Evolutionary conservation across 768 basidiomycete genomes (phyloP).

Genomic region (Rhodotorula babjevae): DNA sequence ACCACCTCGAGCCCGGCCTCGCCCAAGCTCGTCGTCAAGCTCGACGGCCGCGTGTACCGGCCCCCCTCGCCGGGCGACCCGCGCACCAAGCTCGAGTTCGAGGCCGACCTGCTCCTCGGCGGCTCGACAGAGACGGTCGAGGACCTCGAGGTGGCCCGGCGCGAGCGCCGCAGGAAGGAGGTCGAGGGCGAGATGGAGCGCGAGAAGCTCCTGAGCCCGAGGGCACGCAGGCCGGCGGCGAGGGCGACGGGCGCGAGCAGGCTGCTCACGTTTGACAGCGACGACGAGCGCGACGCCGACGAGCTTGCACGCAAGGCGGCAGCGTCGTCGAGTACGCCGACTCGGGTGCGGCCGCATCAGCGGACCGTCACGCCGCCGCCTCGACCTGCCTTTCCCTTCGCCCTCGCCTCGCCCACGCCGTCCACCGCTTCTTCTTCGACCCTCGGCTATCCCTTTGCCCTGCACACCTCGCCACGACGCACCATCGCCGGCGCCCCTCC

Average conservation of each 20-base stretch:
- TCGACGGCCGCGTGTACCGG: conserved; percentile 36
- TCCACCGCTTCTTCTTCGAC: neutral
- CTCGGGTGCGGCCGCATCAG: neutral
- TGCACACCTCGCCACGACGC: neutral
- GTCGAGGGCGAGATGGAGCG: conserved; percentile 24
- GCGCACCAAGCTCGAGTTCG: conserved; percentile 3
- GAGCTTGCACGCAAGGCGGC: neutral
- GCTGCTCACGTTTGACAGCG: conserved; percentile 7
- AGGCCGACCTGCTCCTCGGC: conserved; percentile 23
- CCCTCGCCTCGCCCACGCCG: neutral
- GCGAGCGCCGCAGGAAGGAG: conserved; percentile 9
- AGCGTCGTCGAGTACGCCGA: too few species aligned
- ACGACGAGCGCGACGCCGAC: neutral
- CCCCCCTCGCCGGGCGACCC: conserved; percentile 17
- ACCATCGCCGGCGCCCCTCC: neutral
- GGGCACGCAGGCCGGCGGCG: neutral
- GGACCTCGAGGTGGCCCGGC: conserved; percentile 9
- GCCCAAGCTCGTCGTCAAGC: conserved; percentile 23
- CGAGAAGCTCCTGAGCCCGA: neutral
- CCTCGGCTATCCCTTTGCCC: conserved; percentile 23
- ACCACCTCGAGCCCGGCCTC: neutral
- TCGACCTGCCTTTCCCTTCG: neutral
- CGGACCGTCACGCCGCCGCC: neutral
- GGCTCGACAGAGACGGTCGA: conserved; percentile 33
- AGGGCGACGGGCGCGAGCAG: neutral